Evolutionary conservation across 1,284 basidiomycete species (phyloP).

Genomic region (Mycosarcoma maydis): DNA sequence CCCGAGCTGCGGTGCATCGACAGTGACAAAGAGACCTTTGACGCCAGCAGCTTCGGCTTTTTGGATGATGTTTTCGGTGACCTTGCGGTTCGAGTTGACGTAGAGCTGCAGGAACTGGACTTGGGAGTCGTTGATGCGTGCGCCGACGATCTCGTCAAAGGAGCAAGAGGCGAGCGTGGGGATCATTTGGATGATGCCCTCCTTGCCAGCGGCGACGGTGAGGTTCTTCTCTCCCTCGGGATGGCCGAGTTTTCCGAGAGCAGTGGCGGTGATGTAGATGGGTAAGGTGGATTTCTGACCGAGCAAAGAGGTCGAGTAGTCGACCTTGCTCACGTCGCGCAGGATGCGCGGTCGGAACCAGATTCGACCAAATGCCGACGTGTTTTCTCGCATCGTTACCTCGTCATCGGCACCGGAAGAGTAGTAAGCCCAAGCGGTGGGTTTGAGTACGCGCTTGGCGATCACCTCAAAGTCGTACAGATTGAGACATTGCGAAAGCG

Average conservation of each 20-base stretch:
- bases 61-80: slow-evolving; percentile 77
- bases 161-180: slow-evolving; percentile 66
- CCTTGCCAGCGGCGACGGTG: slow-evolving; percentile 76
- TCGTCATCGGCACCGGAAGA: slow-evolving; percentile 71
- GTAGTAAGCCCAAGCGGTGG: slow-evolving; percentile 66
- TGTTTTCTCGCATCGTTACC: slow-evolving; percentile 78
- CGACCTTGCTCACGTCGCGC: slow-evolving; percentile 81
- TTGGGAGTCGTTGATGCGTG: slow-evolving; percentile 73
- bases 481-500: slow-evolving; percentile 80
- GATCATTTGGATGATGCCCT: slow-evolving; percentile 78
- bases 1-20: slow-evolving; percentile 85
- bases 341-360: slow-evolving; percentile 93
- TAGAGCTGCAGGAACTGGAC: slow-evolving; percentile 73
- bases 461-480: slow-evolving; percentile 85
- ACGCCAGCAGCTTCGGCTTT: slow-evolving; percentile 79
- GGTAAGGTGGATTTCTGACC: slow-evolving; percentile 51
- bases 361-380: slow-evolving; percentile 85
- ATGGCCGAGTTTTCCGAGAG: slow-evolving; percentile 87
- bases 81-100: slow-evolving; percentile 78
- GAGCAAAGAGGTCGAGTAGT: slow-evolving; percentile 70
- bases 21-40: slow-evolving; percentile 85
- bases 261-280: slow-evolving; percentile 81
- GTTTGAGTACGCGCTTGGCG: slow-evolving; percentile 57
- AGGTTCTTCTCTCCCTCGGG: slow-evolving; percentile 92
- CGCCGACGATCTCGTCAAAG: slow-evolving; percentile 75